Conservation (phyloP, 2,329 filamentous ascomycete genomes). For the Ascochyta fabae region DNA sequence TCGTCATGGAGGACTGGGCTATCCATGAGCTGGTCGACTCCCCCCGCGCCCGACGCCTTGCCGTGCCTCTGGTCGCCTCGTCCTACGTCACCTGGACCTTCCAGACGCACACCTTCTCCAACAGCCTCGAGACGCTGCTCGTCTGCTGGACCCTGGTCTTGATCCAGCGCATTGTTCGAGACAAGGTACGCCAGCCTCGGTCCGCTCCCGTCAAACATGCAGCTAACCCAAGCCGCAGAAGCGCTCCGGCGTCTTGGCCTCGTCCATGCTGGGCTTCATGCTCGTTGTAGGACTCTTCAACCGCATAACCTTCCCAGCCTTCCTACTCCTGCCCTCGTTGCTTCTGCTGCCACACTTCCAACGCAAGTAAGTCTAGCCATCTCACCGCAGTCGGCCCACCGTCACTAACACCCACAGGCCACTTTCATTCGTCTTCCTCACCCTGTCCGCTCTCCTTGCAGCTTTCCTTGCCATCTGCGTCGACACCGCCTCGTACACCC, state of each 20-base stretch:
- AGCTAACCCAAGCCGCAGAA: constrained; percentile 60
- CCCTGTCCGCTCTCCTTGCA: constrained; percentile 70
- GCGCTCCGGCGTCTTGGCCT: constrained; percentile 76
- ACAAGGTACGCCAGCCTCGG: constrained; percentile 65
- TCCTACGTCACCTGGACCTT: constrained; percentile 99
- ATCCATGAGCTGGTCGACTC: constrained; percentile 87
- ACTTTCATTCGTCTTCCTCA: constrained; percentile 66
- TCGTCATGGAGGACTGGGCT: constrained; percentile 97
- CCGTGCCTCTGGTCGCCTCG: constrained; percentile 85
- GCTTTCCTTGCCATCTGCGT: constrained; percentile 75
- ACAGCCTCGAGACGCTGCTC: constrained; percentile 91
- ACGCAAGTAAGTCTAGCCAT: constrained; percentile 68
- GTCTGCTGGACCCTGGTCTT: constrained; percentile 94
- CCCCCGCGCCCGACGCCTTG: constrained; percentile 71
- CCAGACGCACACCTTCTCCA: constrained; percentile 98
- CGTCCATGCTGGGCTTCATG: constrained; percentile 79
- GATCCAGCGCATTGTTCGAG: constrained; percentile 82
- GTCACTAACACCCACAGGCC: constrained; percentile 51
- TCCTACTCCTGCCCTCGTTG: constrained; percentile 81
- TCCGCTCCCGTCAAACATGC: constrained; percentile 34
- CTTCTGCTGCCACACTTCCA: constrained; percentile 84
- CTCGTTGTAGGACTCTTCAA: constrained; percentile 91
- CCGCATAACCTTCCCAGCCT: constrained; percentile 95
- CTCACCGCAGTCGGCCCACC: neutral
- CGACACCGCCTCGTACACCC: constrained; percentile 82